Evolutionary conservation across 2,329 filamentous ascomycete genomes (phyloP), one percentile per base, ranked within the genome.

Genomic region (Drechslerella dactyloides): DNA sequence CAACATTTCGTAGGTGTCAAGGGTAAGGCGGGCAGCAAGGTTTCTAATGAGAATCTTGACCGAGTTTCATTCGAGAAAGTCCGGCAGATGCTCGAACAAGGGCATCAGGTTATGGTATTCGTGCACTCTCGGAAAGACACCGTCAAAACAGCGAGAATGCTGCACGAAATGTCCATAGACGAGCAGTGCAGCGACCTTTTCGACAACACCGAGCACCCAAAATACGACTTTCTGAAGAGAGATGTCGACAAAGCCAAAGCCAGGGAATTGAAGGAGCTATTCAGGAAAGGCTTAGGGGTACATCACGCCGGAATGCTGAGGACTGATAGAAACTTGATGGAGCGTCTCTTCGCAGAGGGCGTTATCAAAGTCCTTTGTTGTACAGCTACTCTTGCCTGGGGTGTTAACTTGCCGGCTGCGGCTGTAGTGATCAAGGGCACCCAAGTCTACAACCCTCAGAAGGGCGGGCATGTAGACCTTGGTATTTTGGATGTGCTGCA

Each of bases 101-200:
- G 90, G n/a, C 94, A 99, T 77, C 94, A 99, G 79, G 86, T 99
- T 75, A 99, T 99, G 96, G 93, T 99, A 0, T 99, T 99, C 79
- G 96, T 99, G 10, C 96, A 99, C 79, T 97, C 93, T 0, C 86
- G 94, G 24, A 93, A 96, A 78, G 96, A 99, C 76, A 99, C 96
- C 0, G 87, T 96, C 75, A 85, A 89, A 73, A 96, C 93, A 0
- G 93, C 94, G 51, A 89, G 90, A 75, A 91, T 89, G 82, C 82
- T 99, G 24, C 87, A 90, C 73, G 89, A 97, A 76, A 92, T 94
- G 82, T 94, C 94, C 0, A 83, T 87, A 1, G 93, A 97, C 35
- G 85, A 96, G 42, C 85, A 87, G 48, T 91, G 89, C 74, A 82
- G 87, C 10, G 90, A 96, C 68, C 83, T 99, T 0, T 92, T 99